Evolutionary conservation across 345 rosid species (phyloP).

Genomic region (Camelina neglecta): DNA sequence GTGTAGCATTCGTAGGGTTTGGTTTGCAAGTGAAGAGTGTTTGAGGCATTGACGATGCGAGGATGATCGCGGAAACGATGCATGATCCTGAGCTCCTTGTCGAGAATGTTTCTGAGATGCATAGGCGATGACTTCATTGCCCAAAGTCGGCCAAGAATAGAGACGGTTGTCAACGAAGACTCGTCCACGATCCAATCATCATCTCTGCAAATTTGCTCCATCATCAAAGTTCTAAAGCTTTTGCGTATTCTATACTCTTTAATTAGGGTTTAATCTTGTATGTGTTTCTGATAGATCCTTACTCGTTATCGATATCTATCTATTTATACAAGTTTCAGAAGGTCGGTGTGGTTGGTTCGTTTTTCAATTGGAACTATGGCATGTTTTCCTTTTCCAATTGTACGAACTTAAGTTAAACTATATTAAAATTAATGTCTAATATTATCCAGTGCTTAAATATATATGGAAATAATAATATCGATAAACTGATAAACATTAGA

Average conservation of each 20-base stretch:
- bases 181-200: not conserved
- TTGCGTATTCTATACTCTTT: too few species aligned
- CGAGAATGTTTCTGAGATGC: not conserved
- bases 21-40: not conserved
- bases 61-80: slow-evolving; percentile 4
- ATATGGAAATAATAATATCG: too few species aligned
- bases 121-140: slow-evolving; percentile 6
- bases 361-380: too few species aligned
- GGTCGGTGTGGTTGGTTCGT: too few species aligned
- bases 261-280: not conserved
- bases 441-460: too few species aligned
- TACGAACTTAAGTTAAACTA: too few species aligned
- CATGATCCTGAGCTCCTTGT: slow-evolving; percentile 12
- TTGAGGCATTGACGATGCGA: not conserved
- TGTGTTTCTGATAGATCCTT: too few species aligned
- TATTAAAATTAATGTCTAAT: too few species aligned
- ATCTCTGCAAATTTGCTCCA: not conserved
- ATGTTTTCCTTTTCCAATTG: too few species aligned
- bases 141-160: not conserved
- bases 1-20: not conserved
- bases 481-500: too few species aligned
- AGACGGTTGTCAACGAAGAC: not conserved
- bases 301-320: too few species aligned
- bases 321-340: too few species aligned
- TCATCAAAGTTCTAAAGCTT: not conserved